Conservation (phyloP, 371 early-diverging fungal species). For the Nematocida major region DNA sequence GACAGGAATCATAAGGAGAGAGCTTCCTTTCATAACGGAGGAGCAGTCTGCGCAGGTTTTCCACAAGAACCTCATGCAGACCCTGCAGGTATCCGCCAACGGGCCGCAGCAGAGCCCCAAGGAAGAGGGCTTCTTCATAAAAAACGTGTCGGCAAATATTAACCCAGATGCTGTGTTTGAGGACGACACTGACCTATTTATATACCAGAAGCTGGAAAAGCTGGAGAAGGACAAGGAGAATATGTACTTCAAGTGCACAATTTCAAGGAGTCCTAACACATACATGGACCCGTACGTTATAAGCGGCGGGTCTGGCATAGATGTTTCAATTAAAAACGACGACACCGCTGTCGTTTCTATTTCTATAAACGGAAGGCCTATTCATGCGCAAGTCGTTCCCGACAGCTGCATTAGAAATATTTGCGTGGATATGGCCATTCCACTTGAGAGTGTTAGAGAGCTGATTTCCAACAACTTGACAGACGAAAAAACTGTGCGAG, state of each 20-base stretch:
- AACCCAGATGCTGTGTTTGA: background rate
- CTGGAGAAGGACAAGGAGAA: background rate
- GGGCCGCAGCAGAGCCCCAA: too few species aligned
- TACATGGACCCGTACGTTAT: background rate
- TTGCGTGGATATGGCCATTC: background rate
- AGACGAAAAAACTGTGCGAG: background rate
- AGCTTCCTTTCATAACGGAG: slow-evolving; percentile 42
- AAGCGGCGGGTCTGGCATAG: background rate
- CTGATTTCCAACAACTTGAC: background rate
- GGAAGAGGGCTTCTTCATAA: slow-evolving; percentile 30
- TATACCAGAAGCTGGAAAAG: background rate
- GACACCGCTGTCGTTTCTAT: background rate
- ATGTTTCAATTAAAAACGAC: background rate
- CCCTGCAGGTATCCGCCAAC: background rate
- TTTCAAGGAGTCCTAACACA: background rate
- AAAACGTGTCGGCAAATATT: background rate
- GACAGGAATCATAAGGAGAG: slow-evolving; percentile 18
- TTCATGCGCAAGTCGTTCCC: background rate
- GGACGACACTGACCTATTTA: background rate
- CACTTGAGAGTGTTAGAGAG: background rate
- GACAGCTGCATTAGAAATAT: background rate
- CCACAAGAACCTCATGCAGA: background rate
- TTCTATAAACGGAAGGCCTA: background rate
- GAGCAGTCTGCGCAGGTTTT: background rate
- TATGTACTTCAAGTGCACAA: background rate